Percentiles rank a stretch among this genome's conserved stretches.
These are phyloP conservation scores for Tarenaya hassleriana DNA, from an alignment of 345 rosid species.

Conservation along the genomic window DNA sequence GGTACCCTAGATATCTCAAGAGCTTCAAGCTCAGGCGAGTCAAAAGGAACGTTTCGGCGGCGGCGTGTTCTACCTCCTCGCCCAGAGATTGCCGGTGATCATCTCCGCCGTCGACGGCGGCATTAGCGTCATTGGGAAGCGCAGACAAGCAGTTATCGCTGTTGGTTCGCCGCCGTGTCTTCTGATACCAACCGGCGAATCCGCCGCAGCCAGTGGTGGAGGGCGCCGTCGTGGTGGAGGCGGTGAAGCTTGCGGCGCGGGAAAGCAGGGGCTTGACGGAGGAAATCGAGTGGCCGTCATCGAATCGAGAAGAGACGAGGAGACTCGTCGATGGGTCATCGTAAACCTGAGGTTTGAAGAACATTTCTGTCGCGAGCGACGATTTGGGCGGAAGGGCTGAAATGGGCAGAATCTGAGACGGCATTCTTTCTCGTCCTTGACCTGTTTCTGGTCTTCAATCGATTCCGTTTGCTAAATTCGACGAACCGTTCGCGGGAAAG, in stretches of 20 bases:
- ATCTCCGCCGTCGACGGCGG: conserved; percentile 15
- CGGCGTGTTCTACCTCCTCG: conserved; percentile 52
- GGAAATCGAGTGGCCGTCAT: conserved; percentile 29
- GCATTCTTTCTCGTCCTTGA: conserved; percentile 25
- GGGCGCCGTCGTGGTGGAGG: conserved; percentile 10
- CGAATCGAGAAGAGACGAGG: conserved; percentile 44
- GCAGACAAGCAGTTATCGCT: conserved; percentile 54
- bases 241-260: conserved; percentile 44
- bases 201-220: conserved; percentile 13
- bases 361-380: conserved; percentile 24
- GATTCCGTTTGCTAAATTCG: conserved; percentile 13
- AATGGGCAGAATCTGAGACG: conserved; percentile 38
- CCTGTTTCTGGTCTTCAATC: background rate
- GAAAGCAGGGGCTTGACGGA: conserved; percentile 47
- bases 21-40: conserved; percentile 66
- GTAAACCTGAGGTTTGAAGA: conserved; percentile 34
- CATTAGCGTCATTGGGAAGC: conserved; percentile 26
- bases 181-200: conserved; percentile 31
- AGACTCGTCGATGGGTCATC: conserved; percentile 44
- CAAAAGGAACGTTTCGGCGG: conserved; percentile 56
- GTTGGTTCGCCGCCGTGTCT: conserved; percentile 49
- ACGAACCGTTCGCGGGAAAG: background rate
- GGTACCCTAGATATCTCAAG: conserved; percentile 64
- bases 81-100: conserved; percentile 34
- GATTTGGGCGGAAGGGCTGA: conserved; percentile 27